These are phyloP conservation scores for Dendrocalamus latiflorus DNA, from an alignment of 202 grass and related monocot genomes.

Conservation along the genomic window DNA sequence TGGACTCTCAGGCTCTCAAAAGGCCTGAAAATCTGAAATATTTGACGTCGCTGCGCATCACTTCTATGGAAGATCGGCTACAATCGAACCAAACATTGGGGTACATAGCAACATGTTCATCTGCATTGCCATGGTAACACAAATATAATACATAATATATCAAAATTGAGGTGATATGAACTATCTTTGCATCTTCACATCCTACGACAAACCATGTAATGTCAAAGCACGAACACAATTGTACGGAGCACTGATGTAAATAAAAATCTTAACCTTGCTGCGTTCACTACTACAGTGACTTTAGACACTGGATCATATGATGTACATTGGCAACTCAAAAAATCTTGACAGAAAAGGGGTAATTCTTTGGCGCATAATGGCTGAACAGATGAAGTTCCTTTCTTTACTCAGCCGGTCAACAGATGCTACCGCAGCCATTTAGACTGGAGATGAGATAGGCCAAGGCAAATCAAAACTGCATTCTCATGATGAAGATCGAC, in stretches of 20 bases:
- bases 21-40: not conserved
- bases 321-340: slow-evolving; percentile 21
- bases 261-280: not conserved
- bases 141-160: slow-evolving; percentile 18
- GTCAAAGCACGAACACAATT: not conserved
- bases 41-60: not conserved
- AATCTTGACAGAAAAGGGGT: not conserved
- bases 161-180: slow-evolving; percentile 43
- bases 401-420: not conserved
- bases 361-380: slow-evolving; percentile 3
- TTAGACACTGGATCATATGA: not conserved
- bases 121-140: not conserved
- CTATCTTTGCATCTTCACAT: not conserved
- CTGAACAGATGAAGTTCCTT: not conserved
- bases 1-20: too few species aligned
- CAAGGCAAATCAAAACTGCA: slow-evolving; percentile 27
- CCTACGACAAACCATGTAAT: slow-evolving; percentile 21
- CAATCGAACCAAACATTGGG: not conserved
- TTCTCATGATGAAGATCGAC: not conserved
- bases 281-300: not conserved
- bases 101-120: not conserved
- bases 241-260: not conserved
- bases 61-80: not conserved
- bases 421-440: slow-evolving; percentile 1
- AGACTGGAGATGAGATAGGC: not conserved